Evolutionary conservation across 192 early-diverging fungal genomes (phyloP).

Genomic region (Cladochytrium replicatum): DNA sequence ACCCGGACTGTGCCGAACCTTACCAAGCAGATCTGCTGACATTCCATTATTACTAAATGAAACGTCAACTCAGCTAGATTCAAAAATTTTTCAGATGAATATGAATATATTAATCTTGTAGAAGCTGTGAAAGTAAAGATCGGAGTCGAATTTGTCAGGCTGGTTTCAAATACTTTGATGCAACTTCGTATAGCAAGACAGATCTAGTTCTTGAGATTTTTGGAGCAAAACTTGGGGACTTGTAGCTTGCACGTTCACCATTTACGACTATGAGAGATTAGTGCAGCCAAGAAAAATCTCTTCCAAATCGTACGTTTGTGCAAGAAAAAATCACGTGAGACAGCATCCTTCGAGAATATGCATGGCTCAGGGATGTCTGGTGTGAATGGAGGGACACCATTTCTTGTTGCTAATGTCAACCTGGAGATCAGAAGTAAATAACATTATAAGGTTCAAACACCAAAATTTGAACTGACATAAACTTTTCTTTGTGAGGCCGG

Average conservation of each 20-base stretch:
- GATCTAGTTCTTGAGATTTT: conserved; percentile 52
- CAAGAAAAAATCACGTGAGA: conserved; percentile 52
- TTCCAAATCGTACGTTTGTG: conserved; percentile 35
- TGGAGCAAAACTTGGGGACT: conserved; percentile 52
- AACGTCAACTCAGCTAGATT: too few species aligned
- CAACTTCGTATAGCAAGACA: conserved; percentile 51
- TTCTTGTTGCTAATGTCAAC: conserved; percentile 35
- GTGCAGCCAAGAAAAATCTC: background rate
- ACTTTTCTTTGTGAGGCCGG: conserved; percentile 27
- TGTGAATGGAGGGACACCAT: conserved; percentile 51
- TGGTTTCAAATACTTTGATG: conserved; percentile 28
- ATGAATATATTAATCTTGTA: too few species aligned
- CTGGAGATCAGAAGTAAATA: conserved; percentile 10
- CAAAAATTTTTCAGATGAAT: too few species aligned
- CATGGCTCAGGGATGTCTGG: conserved; percentile 50
- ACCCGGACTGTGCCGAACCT: too few species aligned
- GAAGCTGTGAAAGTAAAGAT: too few species aligned
- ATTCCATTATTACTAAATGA: too few species aligned
- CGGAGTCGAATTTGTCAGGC: too few species aligned
- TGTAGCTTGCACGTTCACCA: conserved; percentile 58
- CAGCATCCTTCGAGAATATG: conserved; percentile 41
- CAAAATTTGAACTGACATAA: background rate
- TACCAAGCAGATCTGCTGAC: too few species aligned
- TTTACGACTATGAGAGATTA: conserved; percentile 39
- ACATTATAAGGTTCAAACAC: background rate